phyloP scores from a whole-genome alignment of 257 asterid species.

The Coffea canephora region DNA sequence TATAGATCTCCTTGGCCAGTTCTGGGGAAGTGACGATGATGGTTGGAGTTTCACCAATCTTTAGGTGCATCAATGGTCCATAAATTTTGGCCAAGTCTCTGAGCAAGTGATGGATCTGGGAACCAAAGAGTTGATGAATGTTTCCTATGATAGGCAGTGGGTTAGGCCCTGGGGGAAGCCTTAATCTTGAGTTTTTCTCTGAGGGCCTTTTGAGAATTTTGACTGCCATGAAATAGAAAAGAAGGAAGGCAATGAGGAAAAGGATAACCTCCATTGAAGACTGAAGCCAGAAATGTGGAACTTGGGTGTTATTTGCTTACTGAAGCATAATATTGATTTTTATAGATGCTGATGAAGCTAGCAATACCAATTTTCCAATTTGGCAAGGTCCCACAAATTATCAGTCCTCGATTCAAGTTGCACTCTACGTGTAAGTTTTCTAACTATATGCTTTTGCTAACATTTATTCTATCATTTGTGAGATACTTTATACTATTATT shows the following conservation, averaged over 20 bases:
- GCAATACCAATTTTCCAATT: no score
- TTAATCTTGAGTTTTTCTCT: background rate
- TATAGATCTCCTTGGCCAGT: conserved; percentile 15
- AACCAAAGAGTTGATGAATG: background rate
- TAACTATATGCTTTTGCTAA: no score
- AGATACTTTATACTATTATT: no score
- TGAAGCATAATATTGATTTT: background rate
- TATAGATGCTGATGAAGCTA: no score
- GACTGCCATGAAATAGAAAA: background rate
- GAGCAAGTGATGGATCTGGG: background rate
- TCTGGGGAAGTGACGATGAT: conserved; percentile 7
- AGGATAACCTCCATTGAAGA: background rate
- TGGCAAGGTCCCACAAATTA: no score
- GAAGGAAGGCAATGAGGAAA: background rate
- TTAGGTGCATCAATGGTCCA: conserved; percentile 1
- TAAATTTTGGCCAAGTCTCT: background rate
- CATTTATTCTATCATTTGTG: no score
- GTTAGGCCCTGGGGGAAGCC: no score
- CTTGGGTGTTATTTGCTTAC: background rate
- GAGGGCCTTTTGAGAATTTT: background rate
- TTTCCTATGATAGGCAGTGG: background rate
- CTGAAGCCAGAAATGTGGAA: background rate
- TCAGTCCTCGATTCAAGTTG: no score
- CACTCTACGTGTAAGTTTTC: no score
- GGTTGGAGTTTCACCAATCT: background rate